These are phyloP conservation scores for Phylloporus arenicola DNA, from an alignment of 768 basidiomycete species.

Conservation along the genomic window DNA sequence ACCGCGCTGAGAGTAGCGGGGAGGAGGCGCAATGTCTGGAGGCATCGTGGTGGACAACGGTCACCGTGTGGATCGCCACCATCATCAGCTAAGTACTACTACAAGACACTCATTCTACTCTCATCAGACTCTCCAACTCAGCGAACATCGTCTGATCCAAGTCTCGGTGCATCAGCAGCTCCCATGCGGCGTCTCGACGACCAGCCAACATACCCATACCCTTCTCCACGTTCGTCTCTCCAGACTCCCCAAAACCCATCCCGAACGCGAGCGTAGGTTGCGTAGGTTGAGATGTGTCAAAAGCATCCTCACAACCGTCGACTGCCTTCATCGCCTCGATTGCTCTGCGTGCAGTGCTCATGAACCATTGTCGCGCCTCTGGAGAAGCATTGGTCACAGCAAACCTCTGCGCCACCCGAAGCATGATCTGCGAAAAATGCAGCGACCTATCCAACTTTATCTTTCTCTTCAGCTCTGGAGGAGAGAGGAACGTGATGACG, in stretches of 20 bases:
- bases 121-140: constrained; percentile 73
- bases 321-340: constrained; percentile 75
- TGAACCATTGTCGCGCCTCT: constrained; percentile 50
- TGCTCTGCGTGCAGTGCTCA: constrained; percentile 56
- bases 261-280: constrained; percentile 69
- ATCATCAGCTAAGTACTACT: background rate
- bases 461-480: constrained; percentile 64
- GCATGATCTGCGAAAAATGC: constrained; percentile 64
- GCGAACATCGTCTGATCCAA: constrained; percentile 70
- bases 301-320: constrained; percentile 70
- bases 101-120: constrained; percentile 47
- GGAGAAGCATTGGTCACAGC: constrained; percentile 40
- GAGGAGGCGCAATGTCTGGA: constrained; percentile 49
- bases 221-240: constrained; percentile 58
- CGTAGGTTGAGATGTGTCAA: constrained; percentile 58
- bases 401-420: constrained; percentile 66
- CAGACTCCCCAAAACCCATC: constrained; percentile 78
- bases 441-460: constrained; percentile 63
- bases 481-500: constrained; percentile 77
- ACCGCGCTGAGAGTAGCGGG: constrained; percentile 48
- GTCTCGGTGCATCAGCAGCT: constrained; percentile 65
- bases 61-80: constrained; percentile 9
- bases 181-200: constrained; percentile 65
- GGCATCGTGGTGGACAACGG: constrained; percentile 14
- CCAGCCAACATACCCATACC: constrained; percentile 74